Evolutionary conservation across 1,284 basidiomycete species (phyloP).

Genomic region (Malassezia sp.): DNA sequence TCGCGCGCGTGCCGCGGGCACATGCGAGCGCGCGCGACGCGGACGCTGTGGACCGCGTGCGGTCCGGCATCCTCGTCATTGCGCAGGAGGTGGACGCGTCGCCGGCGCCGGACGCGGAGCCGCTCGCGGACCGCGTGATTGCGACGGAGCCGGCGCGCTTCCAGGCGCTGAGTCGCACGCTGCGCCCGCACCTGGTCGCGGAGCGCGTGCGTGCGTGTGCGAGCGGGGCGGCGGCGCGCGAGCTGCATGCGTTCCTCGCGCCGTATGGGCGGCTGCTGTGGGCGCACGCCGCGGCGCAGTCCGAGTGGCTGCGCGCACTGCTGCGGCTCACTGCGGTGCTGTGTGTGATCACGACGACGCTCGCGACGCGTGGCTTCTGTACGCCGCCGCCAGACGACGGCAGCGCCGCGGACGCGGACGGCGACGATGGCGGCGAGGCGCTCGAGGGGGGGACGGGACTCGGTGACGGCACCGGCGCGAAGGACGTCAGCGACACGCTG

Average conservation of each 20-base stretch:
- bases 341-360: slow-evolving; percentile 60
- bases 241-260: slow-evolving; percentile 32
- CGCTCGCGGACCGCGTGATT: neutral
- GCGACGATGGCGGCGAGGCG: slow-evolving; percentile 23
- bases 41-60: slow-evolving; percentile 16
- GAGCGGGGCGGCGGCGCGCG: neutral
- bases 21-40: no score
- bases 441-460: slow-evolving; percentile 43
- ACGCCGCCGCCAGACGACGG: slow-evolving; percentile 36
- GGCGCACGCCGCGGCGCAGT: slow-evolving; percentile 48
- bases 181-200: slow-evolving; percentile 3
- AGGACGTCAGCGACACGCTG: slow-evolving; percentile 49
- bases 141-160: neutral
- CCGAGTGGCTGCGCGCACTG: slow-evolving; percentile 62
- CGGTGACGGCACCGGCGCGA: slow-evolving; percentile 47
- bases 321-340: slow-evolving; percentile 76
- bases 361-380: slow-evolving; percentile 78
- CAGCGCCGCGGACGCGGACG: slow-evolving; percentile 22
- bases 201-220: slow-evolving; percentile 2
- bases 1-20: neutral
- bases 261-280: slow-evolving; percentile 43
- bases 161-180: slow-evolving; percentile 1
- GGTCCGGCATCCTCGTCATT: slow-evolving; percentile 38
- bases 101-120: neutral
- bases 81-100: slow-evolving; percentile 28